Base-by-base conservation (phyloP, 352 stramenopile genomes). In the Pythium phragmitis region DNA sequence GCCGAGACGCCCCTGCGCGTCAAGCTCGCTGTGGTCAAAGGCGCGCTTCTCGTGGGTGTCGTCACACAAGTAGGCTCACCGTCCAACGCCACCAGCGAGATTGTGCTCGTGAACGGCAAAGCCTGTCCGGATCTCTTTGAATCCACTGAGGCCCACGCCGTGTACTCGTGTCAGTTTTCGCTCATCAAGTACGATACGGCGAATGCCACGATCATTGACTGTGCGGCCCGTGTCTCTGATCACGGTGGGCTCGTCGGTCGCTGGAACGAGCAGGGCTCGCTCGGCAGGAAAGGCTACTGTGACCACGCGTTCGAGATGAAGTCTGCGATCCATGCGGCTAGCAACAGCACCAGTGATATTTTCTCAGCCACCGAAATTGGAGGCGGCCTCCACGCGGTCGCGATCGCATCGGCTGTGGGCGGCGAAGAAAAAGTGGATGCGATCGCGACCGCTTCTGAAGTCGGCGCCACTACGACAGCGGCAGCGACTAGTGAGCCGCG, bases 161-260 rank as follows among this genome's bases (percentile, higher is more conserved):
- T 65, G 7, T 65, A 51, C 37, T 57, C 57, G 57, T 65, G 57
- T 13, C 19, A 37, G 7, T 65, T 65, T 26, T 50, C 46, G 48
- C 48, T 65, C 13, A 11, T 57, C 46, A 39, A 65, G 48, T 33
- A 48, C 7, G 34, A 57, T 37, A 49, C 30, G 26, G 37, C 60
- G 36, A 57, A 63, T 19, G 67, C 62, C 8, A 73, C 61, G 41
- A 47, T 69, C 28, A 51, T 73, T 30, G 60, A 73, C 30, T 55
- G 66, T 16, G 57, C 57, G 4, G 61, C 57, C 2, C 49, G 54
- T 19, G 54, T 73, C 9, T 57, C 50, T 1, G 8, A 41, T 6
- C 12, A 26, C 7, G 14, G 51, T 21, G 48, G 48, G 8, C 36
- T 65, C 11, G 26, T 53, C 4, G 58, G 58, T 5, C 47, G 58